Evolutionary conservation across 257 asterid species (phyloP).

Genomic region (Solanum sejunctum): DNA sequence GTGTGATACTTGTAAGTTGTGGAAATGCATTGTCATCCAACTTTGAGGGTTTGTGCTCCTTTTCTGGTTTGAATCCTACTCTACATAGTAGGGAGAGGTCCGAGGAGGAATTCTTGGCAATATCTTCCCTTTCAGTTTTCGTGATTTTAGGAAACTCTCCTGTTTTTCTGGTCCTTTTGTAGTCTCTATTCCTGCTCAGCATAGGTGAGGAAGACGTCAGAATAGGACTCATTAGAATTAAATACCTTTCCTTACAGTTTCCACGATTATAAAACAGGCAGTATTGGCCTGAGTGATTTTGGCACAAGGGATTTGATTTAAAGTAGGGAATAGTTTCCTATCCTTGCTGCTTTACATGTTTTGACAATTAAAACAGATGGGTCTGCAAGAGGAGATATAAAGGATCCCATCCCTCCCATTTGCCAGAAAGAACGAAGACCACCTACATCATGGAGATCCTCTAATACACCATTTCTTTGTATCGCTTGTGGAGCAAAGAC

Average conservation of each 20-base stretch:
- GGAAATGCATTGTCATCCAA: background rate
- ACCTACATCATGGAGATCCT: slow-evolving; percentile 16
- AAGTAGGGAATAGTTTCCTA: background rate
- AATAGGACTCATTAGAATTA: background rate
- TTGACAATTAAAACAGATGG: slow-evolving; percentile 13
- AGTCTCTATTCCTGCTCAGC: background rate
- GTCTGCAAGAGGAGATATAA: slow-evolving; percentile 7
- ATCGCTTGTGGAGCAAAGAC: slow-evolving; percentile 59
- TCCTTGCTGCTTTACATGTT: background rate
- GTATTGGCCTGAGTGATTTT: background rate
- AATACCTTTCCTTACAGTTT: background rate
- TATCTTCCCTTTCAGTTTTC: background rate
- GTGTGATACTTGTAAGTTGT: background rate
- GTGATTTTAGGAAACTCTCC: background rate
- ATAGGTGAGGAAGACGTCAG: background rate
- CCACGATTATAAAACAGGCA: background rate
- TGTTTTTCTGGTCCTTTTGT: background rate
- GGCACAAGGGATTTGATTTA: background rate
- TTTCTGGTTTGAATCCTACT: background rate
- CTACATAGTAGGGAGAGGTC: background rate
- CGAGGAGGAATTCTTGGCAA: background rate
- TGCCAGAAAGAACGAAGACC: slow-evolving; percentile 22
- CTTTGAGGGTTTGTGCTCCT: background rate
- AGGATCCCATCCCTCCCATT: slow-evolving; percentile 7
- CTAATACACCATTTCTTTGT: slow-evolving; percentile 59